These are phyloP conservation scores for Aspergillus chevalieri DNA, from an alignment of 2,329 filamentous ascomycete species.

Conservation along the genomic window DNA sequence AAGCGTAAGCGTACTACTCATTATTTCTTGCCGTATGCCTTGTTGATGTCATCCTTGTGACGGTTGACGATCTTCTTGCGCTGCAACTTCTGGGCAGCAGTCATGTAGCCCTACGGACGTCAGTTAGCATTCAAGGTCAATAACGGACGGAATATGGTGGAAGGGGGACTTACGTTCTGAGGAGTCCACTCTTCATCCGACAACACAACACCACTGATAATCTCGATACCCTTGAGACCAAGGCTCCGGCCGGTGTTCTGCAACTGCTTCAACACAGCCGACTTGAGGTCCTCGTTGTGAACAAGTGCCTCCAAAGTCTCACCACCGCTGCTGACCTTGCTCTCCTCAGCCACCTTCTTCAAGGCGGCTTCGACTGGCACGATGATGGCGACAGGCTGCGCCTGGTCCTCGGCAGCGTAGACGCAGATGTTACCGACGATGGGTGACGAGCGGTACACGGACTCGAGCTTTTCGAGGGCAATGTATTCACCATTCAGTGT, in stretches of 20 bases:
- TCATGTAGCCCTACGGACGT: conserved; percentile 53
- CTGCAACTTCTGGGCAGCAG: conserved; percentile 67
- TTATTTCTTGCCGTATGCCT: conserved; percentile 51
- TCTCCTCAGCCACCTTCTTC: conserved; percentile 50
- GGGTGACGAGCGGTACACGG: conserved; percentile 74
- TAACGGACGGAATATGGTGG: not conserved
- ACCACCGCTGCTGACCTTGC: conserved; percentile 59
- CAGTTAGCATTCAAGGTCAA: conserved; percentile 6
- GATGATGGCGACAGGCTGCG: conserved; percentile 78
- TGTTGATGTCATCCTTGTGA: conserved; percentile 57
- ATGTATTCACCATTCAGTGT: conserved; percentile 94
- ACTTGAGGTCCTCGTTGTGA: conserved; percentile 38
- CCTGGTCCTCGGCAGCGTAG: conserved; percentile 67
- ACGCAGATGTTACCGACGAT: conserved; percentile 83
- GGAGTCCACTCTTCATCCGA: conserved; percentile 43
- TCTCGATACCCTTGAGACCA: conserved; percentile 36
- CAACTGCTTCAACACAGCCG: conserved; percentile 35
- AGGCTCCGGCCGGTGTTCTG: conserved; percentile 31
- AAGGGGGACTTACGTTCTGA: conserved; percentile 30
- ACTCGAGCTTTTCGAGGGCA: conserved; percentile 90
- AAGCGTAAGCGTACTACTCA: conserved; percentile 3
- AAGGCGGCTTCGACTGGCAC: conserved; percentile 52
- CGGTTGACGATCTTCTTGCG: conserved; percentile 60
- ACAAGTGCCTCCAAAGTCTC: conserved; percentile 63
- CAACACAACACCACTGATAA: conserved; percentile 39